Conservation (phyloP, 495 filamentous ascomycete species). For the Durotheca rogersii region DNA sequence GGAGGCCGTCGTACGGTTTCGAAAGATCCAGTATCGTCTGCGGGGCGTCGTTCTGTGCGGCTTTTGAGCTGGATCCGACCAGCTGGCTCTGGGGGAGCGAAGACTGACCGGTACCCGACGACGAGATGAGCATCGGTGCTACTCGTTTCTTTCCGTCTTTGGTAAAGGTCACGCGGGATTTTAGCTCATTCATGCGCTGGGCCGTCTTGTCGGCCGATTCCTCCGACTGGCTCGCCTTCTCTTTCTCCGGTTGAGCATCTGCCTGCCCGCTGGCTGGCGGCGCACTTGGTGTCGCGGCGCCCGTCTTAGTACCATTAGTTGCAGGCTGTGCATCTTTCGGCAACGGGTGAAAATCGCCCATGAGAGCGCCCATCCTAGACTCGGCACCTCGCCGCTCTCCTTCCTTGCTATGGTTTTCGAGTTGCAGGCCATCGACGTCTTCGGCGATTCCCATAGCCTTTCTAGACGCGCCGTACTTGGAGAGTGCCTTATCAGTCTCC, state of each 20-base stretch:
- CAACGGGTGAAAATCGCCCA: slow-evolving; percentile 71
- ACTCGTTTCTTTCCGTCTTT: slow-evolving; percentile 98
- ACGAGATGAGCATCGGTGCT: slow-evolving; percentile 86
- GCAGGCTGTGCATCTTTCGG: slow-evolving; percentile 36
- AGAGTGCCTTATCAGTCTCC: slow-evolving; percentile 88
- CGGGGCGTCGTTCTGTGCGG: slow-evolving; percentile 68
- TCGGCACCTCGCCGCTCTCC: slow-evolving; percentile 86
- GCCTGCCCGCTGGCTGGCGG: slow-evolving; percentile 43
- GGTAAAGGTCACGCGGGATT: slow-evolving; percentile 87
- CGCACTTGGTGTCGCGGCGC: slow-evolving; percentile 27
- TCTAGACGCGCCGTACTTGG: slow-evolving; percentile 86
- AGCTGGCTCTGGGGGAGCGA: slow-evolving; percentile 84
- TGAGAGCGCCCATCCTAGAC: slow-evolving; percentile 93
- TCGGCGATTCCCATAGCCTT: slow-evolving; percentile 87
- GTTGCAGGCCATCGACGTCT: slow-evolving; percentile 77
- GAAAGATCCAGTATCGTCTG: slow-evolving; percentile 87
- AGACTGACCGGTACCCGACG: slow-evolving; percentile 75
- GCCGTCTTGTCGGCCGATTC: slow-evolving; percentile 58
- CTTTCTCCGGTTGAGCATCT: slow-evolving; percentile 39
- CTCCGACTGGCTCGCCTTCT: slow-evolving; percentile 40
- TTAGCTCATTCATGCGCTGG: slow-evolving; percentile 72
- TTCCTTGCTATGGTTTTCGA: slow-evolving; percentile 90
- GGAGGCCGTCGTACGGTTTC: slow-evolving; percentile 90
- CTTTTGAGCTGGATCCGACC: slow-evolving; percentile 66
- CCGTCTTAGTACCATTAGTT: slow-evolving; percentile 45